Base-by-base conservation (phyloP, 495 filamentous ascomycete species). In the Acidiella bohemica region DNA sequence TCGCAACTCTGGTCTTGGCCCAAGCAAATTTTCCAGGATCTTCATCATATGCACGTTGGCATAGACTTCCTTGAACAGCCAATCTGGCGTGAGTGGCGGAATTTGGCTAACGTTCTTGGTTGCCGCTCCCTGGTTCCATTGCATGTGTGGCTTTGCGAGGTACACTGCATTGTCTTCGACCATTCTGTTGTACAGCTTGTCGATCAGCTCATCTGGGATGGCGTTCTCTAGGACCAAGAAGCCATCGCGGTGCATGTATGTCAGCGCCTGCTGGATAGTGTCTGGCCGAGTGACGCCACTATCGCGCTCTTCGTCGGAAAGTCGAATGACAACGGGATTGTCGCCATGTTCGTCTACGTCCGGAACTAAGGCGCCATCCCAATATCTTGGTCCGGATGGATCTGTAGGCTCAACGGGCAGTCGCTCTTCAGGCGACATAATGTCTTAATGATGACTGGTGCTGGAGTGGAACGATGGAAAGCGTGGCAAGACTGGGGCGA, bases 21-120 rank as follows among this genome's bases (percentile, higher is more conserved):
- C 44, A 7, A 47, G 30, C 1, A 47, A 10, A 24, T 47, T 41
- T 31, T 47, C 36, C 7, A 47, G 18, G 22, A 47, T 50, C 41
- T 56, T 56, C 41, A 56, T 49, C 11, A 58, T 32, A 32, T 62
- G 53, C 9, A 44, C 45, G 37, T 62, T 62, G 39, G 59, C 57
- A 46, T 58, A 62, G 10, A 62, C 34, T 43, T 62, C 57, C 28
- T 56, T 44, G 40, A 55, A 45, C 10, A 59, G 46, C 32, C 43
- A 55, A 3, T 56, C 47, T n/a, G 55, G 40, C 20, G 29, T 42
- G 10, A 50, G 21, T n/a, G 47, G 47, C 1, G 47, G 42, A 14
- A 31, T 27, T 27, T 50, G 47, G 13, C 17, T 25, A 5, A 50
- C 33, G 26, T 50, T 50, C 33, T 40, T 40, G 3, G 33, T 34